Percentiles rank a stretch among this genome's conserved stretches.
Evolutionary conservation across 495 filamentous ascomycete species (phyloP).

Genomic region (Sporormia fimetaria): DNA sequence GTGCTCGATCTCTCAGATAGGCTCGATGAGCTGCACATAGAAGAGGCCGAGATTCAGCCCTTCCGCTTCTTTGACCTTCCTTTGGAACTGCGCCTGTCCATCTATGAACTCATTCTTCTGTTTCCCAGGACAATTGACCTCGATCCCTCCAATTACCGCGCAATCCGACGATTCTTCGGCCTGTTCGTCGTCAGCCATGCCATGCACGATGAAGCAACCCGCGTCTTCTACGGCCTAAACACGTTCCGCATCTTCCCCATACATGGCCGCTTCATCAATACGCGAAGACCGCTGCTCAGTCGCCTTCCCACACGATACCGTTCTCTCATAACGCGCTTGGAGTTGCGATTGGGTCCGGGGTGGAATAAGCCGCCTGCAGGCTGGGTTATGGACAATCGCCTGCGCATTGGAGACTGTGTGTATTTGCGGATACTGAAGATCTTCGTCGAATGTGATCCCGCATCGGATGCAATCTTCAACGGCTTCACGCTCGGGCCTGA

Average conservation of each 20-base stretch:
- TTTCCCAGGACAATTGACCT: constrained; percentile 53
- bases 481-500: constrained; percentile 57
- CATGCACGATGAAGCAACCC: constrained; percentile 59
- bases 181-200: constrained; percentile 53
- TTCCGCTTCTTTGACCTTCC: constrained; percentile 74
- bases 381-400: constrained; percentile 55
- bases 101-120: constrained; percentile 54
- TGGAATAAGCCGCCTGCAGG: constrained; percentile 63
- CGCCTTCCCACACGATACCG: constrained; percentile 57
- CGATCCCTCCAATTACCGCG: constrained; percentile 52
- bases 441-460: constrained; percentile 67
- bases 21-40: neutral
- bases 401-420: constrained; percentile 55
- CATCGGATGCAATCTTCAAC: constrained; percentile 54
- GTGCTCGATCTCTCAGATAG: neutral
- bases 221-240: constrained; percentile 63
- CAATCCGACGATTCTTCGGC: constrained; percentile 43
- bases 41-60: constrained; percentile 20
- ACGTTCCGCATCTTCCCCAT: constrained; percentile 69
- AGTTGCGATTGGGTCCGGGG: constrained; percentile 69
- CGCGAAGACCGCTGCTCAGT: constrained; percentile 51
- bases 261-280: constrained; percentile 55
- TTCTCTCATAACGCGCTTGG: constrained; percentile 51
- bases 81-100: constrained; percentile 58
- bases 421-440: constrained; percentile 54